Evolutionary conservation across 1,284 basidiomycete genomes (phyloP).

Genomic region (Cryptococcus depauperatus): DNA sequence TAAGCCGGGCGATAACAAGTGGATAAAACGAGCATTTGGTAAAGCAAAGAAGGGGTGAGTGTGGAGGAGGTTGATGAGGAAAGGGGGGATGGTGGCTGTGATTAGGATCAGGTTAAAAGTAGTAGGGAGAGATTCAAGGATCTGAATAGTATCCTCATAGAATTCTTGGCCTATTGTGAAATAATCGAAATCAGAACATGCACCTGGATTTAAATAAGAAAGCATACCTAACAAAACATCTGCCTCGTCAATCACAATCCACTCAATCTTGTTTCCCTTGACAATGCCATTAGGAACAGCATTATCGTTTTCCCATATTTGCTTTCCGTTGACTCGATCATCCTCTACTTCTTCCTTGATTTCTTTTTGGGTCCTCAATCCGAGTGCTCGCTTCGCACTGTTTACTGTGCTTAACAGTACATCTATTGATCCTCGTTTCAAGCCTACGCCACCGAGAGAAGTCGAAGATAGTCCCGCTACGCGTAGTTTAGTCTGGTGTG

Average conservation of each 20-base stretch:
- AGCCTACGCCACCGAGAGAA: conserved; percentile 38
- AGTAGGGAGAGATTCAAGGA: conserved; percentile 49
- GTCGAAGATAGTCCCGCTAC: conserved; percentile 57
- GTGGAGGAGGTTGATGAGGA: conserved; percentile 60
- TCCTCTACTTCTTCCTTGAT: conserved; percentile 13
- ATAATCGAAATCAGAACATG: not conserved
- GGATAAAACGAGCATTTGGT: conserved; percentile 31
- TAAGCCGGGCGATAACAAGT: conserved; percentile 67
- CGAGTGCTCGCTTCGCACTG: conserved; percentile 62
- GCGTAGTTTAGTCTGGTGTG: conserved; percentile 66
- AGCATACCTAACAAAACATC: conserved; percentile 72
- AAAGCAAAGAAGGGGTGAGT: conserved; percentile 46
- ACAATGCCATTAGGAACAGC: conserved; percentile 7
- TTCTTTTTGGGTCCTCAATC: conserved; percentile 14
- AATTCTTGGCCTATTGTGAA: conserved; percentile 67
- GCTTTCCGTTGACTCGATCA: conserved; percentile 6
- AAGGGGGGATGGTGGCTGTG: conserved; percentile 77
- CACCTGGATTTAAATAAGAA: not conserved
- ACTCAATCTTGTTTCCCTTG: conserved; percentile 59
- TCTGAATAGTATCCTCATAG: conserved; percentile 56
- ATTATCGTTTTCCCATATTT: not conserved
- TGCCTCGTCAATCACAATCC: conserved; percentile 80
- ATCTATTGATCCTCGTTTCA: conserved; percentile 49
- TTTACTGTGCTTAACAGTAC: conserved; percentile 67
- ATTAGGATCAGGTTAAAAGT: conserved; percentile 57